A percentile compares a stretch with the other conserved stretches of the same genome.
Evolutionary conservation across 129 eudicot genomes (phyloP).

Genomic region (Flaveria robusta): DNA sequence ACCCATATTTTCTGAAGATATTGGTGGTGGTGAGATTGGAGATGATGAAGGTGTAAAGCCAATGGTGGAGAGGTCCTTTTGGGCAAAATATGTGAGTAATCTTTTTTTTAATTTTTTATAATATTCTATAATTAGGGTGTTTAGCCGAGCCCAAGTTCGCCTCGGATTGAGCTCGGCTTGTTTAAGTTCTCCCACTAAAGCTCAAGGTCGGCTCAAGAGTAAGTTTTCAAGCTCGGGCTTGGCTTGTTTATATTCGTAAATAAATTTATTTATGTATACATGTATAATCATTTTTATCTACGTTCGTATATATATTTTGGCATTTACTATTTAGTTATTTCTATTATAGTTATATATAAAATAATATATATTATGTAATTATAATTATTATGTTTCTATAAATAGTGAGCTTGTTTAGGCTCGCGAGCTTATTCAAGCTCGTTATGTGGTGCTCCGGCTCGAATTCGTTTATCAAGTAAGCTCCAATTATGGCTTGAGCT

Average conservation of each 20-base stretch:
- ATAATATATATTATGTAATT: neutral
- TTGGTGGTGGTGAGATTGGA: constrained; percentile 43
- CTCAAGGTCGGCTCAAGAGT: neutral
- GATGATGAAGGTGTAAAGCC: constrained; percentile 76
- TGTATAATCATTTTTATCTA: too few relatives aligned
- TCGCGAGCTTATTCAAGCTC: neutral
- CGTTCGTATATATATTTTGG: too few relatives aligned
- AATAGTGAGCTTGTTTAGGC: neutral
- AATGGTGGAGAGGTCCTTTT: constrained; percentile 84
- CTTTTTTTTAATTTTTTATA: neutral
- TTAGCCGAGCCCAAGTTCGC: neutral
- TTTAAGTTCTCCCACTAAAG: neutral
- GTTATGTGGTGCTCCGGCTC: neutral
- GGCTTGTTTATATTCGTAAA: neutral
- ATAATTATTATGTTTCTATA: neutral
- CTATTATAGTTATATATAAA: neutral
- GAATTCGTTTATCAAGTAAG: too few relatives aligned
- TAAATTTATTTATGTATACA: too few relatives aligned
- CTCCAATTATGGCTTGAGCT: neutral
- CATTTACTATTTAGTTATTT: neutral
- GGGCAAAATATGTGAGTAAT: constrained; percentile 95
- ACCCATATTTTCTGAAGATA: constrained; percentile 85
- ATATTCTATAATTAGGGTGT: neutral
- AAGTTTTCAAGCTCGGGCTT: neutral
- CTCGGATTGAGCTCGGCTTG: neutral